Evolutionary conservation across 108 stramenopile genomes (phyloP), one percentile per base, ranked within the genome.

Genomic region (Nitzschia sp.): DNA sequence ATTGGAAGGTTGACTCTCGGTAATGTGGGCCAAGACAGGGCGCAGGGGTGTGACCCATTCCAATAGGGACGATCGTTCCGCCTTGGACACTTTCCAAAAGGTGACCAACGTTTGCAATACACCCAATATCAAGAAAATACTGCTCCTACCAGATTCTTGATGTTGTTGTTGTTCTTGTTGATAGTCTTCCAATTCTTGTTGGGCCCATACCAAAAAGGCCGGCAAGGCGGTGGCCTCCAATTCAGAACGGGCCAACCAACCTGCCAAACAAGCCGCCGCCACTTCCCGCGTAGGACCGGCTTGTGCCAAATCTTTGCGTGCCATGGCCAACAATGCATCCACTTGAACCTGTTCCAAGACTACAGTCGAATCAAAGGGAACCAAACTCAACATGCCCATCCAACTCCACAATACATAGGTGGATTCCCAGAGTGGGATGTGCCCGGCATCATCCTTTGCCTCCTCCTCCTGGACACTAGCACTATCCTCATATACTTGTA

Each of bases 371-470:
- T 97, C 89, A 70, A 99, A 98, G 7, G 99, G 99, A 10, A 98
- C 91, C 29, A 98, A 82, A 57, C 89, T 87, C 25, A 99, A 77
- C 62, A 97, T 93, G 24, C 80, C 85, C 78, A 99, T 71, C 99
- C 99, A 99, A 46, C 95, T 85, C 77, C 98, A 83, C n/a, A 98
- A 73, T n/a, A 80, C 65, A 73, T 98, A 97, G 0, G 93, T 66
- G 10, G 91, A 87, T 80, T 97, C 91, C 99, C 99, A 99, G 7
- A 69, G 57, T 48, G 89, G 66, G 20, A n/a, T n/a, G n/a, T n/a
- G n/a, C n/a, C n/a, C n/a, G n/a, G n/a, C n/a, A n/a, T n/a, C n/a
- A n/a, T n/a, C n/a, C n/a, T n/a, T n/a, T n/a, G n/a, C 63, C 2
- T 26, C 11, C 6, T 59, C 38, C 19, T 5, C 34, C 12, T 10